Conservation (phyloP, 441 rosid genomes). For the Kokia cookei region DNA sequence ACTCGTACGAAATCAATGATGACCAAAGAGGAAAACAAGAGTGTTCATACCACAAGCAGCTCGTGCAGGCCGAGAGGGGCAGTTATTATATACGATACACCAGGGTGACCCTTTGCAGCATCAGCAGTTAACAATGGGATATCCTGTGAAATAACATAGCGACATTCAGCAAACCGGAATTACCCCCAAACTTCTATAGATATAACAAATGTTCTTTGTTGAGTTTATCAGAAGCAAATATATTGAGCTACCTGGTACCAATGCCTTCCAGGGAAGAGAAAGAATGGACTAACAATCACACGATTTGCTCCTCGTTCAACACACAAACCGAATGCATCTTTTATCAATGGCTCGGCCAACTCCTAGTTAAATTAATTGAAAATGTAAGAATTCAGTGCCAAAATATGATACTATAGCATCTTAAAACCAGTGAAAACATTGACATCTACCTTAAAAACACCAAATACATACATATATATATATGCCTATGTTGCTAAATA, state of each 20-base stretch:
- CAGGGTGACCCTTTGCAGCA: conserved; percentile 83
- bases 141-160: conserved; percentile 40
- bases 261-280: conserved; percentile 88
- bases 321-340: conserved; percentile 67
- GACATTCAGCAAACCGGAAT: neutral
- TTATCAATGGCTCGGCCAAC: conserved; percentile 85
- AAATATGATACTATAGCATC: neutral
- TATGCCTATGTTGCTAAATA: neutral
- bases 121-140: conserved; percentile 82
- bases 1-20: neutral
- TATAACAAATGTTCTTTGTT: neutral
- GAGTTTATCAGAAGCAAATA: neutral
- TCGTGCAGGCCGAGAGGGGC: conserved; percentile 91
- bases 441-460: neutral
- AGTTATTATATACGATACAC: conserved; percentile 59
- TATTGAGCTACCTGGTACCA: conserved; percentile 70
- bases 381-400: neutral
- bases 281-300: conserved; percentile 85
- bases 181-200: neutral
- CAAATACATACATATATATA: neutral
- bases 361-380: conserved; percentile 37
- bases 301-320: conserved; percentile 71
- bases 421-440: neutral
- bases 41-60: conserved; percentile 67
- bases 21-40: neutral